Conservation (phyloP, 352 stramenopile species). For the Thraustotheca clavata region DNA sequence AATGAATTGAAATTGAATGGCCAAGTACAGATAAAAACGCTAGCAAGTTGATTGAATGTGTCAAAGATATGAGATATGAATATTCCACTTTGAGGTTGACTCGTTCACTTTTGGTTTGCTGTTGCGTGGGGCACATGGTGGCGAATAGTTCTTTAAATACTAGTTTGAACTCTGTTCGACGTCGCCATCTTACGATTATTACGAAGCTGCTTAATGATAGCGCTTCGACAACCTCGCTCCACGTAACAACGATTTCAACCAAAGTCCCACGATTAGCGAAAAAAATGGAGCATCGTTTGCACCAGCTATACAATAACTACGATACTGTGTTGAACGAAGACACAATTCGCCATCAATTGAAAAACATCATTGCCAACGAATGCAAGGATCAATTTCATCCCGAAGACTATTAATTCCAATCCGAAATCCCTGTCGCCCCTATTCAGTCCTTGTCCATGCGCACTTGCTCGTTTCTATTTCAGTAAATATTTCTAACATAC, state of each 20-base stretch:
- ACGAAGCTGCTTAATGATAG: slow-evolving; percentile 8
- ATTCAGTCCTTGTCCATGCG: too few species aligned
- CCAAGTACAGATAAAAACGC: neutral
- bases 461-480: too few species aligned
- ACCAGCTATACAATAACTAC: neutral
- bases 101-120: neutral
- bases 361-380: neutral
- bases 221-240: neutral
- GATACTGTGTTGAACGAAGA: slow-evolving; percentile 11
- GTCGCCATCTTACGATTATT: slow-evolving; percentile 4
- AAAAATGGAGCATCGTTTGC: slow-evolving; percentile 2
- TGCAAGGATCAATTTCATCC: too few species aligned
- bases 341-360: neutral
- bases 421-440: too few species aligned
- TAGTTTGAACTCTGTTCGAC: neutral
- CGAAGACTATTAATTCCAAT: too few species aligned
- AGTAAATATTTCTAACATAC: too few species aligned
- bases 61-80: slow-evolving; percentile 15
- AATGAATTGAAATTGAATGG: neutral
- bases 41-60: neutral
- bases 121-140: slow-evolving; percentile 1
- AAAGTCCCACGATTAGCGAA: neutral
- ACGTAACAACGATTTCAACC: neutral
- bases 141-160: slow-evolving; percentile 1
- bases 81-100: neutral